A percentile compares a stretch with the other conserved stretches of the same genome.
Conservation (phyloP, 2,329 filamentous ascomycete genomes). For the Nannizziopsis arthrosporioides region DNA sequence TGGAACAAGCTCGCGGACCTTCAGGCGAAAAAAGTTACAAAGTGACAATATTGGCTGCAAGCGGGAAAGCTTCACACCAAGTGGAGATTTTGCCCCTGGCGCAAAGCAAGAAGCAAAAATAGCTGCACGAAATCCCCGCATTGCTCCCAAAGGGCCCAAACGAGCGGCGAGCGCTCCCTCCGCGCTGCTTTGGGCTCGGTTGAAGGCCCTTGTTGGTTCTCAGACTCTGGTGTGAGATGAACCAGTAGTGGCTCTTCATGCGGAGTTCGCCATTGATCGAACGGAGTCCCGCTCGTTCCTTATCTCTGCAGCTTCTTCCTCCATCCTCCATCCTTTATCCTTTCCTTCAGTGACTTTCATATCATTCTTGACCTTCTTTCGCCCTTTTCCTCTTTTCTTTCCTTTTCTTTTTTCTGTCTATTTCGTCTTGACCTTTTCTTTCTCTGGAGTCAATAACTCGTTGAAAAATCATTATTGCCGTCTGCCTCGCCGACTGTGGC, state of each 20-base stretch:
- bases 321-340: neutral
- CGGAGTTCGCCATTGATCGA: too few relatives aligned
- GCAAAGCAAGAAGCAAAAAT: neutral
- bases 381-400: neutral
- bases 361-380: neutral
- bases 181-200: too few relatives aligned
- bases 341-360: neutral
- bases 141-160: too few relatives aligned
- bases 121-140: constrained; percentile 4
- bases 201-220: too few relatives aligned
- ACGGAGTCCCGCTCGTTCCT: too few relatives aligned
- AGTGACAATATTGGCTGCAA: constrained; percentile 1
- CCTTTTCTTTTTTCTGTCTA: neutral
- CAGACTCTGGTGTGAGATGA: too few relatives aligned
- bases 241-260: too few relatives aligned
- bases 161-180: too few relatives aligned
- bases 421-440: neutral
- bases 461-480: too few relatives aligned
- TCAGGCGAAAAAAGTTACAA: neutral
- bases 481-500: too few relatives aligned
- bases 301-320: neutral
- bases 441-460: neutral
- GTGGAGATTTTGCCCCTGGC: constrained; percentile 8
- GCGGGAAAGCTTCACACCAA: constrained; percentile 3
- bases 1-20: too few relatives aligned